These are phyloP conservation scores for Solidago caesia DNA, from an alignment of 129 eudicot genomes.

Conservation along the genomic window DNA sequence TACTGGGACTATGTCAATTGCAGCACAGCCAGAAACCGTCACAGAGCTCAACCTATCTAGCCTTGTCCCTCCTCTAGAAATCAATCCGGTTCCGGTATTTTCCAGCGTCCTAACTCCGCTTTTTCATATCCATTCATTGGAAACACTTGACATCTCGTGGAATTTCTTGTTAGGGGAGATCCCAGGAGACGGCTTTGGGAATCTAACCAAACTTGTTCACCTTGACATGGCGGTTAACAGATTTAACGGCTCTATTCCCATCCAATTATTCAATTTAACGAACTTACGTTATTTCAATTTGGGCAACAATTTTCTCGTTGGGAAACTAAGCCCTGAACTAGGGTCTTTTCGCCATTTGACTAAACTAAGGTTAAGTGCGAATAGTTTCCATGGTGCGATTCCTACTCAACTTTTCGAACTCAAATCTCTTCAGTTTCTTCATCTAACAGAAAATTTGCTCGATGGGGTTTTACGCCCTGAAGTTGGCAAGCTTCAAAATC, in stretches of 20 bases:
- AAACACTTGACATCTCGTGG: conserved; percentile 32
- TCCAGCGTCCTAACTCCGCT: conserved; percentile 33
- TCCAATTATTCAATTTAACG: background rate
- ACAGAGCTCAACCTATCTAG: conserved; percentile 22
- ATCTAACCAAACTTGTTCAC: conserved; percentile 35
- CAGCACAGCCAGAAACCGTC: background rate
- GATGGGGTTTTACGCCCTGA: background rate
- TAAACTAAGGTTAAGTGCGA: conserved; percentile 8
- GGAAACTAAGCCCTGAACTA: conserved; percentile 27
- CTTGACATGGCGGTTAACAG: conserved; percentile 37
- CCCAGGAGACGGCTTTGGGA: conserved; percentile 29
- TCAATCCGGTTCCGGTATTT: background rate
- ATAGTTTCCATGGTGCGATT: conserved; percentile 27
- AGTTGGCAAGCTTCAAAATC: background rate
- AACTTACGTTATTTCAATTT: conserved; percentile 28
- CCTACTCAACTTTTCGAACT: conserved; percentile 24
- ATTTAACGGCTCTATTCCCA: conserved; percentile 34
- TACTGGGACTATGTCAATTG: conserved; percentile 47
- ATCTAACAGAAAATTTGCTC: background rate
- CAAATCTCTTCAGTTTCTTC: conserved; percentile 13
- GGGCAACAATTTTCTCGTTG: conserved; percentile 27
- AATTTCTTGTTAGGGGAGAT: conserved; percentile 24
- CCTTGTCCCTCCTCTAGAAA: background rate
- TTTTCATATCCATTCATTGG: conserved; percentile 31
- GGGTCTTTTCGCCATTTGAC: conserved; percentile 26